Percentiles rank a stretch among this genome's conserved stretches.
These are phyloP conservation scores for Telopea speciosissima DNA, from an alignment of 177 flowering plant species.

Conservation along the genomic window DNA sequence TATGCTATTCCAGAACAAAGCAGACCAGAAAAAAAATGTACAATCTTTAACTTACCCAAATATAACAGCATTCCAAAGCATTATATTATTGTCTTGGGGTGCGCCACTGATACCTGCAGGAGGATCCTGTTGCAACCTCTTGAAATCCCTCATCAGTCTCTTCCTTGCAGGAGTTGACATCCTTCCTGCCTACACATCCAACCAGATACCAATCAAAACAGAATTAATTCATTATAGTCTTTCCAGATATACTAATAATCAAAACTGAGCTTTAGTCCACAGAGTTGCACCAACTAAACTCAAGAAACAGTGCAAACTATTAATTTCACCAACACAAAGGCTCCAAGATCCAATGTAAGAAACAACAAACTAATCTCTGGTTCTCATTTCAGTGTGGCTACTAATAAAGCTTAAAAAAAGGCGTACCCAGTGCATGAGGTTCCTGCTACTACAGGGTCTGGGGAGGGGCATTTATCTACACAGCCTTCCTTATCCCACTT, in stretches of 20 bases:
- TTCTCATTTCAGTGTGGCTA: background rate
- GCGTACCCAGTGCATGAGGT: no score
- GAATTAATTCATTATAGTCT: background rate
- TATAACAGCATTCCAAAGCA: conserved; percentile 87
- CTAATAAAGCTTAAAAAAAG: no score
- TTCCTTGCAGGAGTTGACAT: conserved; percentile 81
- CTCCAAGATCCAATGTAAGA: background rate
- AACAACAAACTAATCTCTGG: background rate
- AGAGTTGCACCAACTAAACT: background rate
- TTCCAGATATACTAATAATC: background rate
- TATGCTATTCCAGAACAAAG: background rate
- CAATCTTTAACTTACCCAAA: conserved; percentile 51
- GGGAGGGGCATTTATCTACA: no score
- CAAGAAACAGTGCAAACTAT: background rate
- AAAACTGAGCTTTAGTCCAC: no score
- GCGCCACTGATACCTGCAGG: conserved; percentile 81
- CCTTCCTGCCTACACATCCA: conserved; percentile 13
- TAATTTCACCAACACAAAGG: background rate
- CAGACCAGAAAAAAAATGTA: background rate
- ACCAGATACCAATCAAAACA: background rate
- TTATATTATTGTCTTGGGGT: conserved; percentile 71
- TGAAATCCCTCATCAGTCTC: conserved; percentile 81
- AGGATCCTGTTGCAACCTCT: conserved; percentile 74
- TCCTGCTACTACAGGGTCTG: no score
- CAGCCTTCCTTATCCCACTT: no score